These are phyloP conservation scores for Pichia sp. DNA, from an alignment of 1,139 yeast species.

Conservation along the genomic window DNA sequence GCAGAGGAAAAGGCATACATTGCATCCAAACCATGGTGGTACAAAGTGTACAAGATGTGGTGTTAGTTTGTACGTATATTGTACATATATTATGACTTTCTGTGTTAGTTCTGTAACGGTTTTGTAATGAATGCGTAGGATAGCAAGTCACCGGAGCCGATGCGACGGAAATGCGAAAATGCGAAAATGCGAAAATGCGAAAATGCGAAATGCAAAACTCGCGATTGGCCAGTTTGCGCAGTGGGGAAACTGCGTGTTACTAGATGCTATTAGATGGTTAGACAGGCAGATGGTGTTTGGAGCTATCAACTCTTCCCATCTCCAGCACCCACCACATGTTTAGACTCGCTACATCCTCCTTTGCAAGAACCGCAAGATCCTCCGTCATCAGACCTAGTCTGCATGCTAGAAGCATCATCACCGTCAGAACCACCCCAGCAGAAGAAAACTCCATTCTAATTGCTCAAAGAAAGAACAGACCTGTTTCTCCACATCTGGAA, in stretches of 20 bases:
- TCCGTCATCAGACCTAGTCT: conserved; percentile 19
- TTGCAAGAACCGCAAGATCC: conserved; percentile 11
- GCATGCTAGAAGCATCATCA: conserved; percentile 37
- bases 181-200: not conserved
- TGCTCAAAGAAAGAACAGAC: conserved; percentile 83
- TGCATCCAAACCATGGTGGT: conserved; percentile 43
- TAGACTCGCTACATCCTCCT: conserved; percentile 6
- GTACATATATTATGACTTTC: no score
- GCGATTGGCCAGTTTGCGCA: not conserved
- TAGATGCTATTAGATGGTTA: no score
- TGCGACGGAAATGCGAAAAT: not conserved
- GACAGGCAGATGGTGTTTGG: no score
- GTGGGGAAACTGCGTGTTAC: not conserved
- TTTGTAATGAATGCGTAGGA: not conserved
- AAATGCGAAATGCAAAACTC: not conserved
- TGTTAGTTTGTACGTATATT: conserved; percentile 28
- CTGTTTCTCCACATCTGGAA: conserved; percentile 82
- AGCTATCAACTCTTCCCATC: no score
- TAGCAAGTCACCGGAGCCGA: not conserved
- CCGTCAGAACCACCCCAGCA: conserved; percentile 55
- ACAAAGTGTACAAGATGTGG: conserved; percentile 45
- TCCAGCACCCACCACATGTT: not conserved
- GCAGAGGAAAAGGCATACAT: conserved; percentile 47
- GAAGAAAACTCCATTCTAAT: conserved; percentile 66
- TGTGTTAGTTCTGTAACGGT: not conserved